These are phyloP conservation scores for Clitoria ternatea DNA, from an alignment of 306 rosid species.

Conservation along the genomic window DNA sequence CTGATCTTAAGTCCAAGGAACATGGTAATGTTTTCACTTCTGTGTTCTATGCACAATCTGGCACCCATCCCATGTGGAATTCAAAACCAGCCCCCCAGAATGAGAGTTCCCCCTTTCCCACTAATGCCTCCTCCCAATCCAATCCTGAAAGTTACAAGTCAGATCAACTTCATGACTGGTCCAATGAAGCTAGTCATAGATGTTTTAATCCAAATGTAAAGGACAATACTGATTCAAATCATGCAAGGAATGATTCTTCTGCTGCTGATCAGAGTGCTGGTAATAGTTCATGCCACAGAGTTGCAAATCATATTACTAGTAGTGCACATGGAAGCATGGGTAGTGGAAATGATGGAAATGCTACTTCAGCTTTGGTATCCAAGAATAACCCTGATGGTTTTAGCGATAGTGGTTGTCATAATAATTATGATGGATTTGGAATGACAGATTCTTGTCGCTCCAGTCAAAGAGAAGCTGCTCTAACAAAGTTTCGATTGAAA, in stretches of 20 bases:
- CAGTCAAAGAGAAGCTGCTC: conserved; percentile 73
- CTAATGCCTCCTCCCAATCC: conserved; percentile 25
- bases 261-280: conserved; percentile 31
- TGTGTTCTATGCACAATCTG: conserved; percentile 30
- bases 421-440: conserved; percentile 32
- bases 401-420: conserved; percentile 18
- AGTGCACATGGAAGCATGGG: conserved; percentile 35
- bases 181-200: conserved; percentile 18
- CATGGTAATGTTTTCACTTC: conserved; percentile 32
- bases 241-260: conserved; percentile 35
- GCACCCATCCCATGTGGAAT: conserved; percentile 25
- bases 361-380: conserved; percentile 17
- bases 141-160: conserved; percentile 37
- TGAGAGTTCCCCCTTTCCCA: conserved; percentile 43
- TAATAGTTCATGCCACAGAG: conserved; percentile 33
- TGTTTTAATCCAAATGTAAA: conserved; percentile 23
- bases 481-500: conserved; percentile 61
- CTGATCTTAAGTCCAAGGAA: conserved; percentile 15
- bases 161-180: conserved; percentile 27
- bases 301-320: conserved; percentile 21
- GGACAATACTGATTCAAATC: conserved; percentile 24
- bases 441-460: conserved; percentile 33
- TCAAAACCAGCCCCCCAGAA: conserved; percentile 26
- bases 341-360: conserved; percentile 40
- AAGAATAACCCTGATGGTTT: conserved; percentile 32